Conservation (phyloP, 2,329 filamentous ascomycete species). For the Monosporascus sp. region DNA sequence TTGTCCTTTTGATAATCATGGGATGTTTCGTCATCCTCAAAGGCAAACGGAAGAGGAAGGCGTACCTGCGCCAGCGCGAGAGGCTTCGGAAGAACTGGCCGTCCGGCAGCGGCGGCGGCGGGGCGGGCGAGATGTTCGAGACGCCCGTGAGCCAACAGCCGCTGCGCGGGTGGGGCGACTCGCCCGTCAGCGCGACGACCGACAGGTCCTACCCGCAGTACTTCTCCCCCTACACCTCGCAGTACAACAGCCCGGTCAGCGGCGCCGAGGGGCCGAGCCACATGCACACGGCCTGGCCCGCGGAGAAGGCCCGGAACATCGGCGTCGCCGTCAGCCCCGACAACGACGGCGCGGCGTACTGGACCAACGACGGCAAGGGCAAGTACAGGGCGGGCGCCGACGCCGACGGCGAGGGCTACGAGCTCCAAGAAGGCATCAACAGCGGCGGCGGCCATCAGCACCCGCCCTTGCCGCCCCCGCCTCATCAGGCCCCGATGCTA, state of each 20-base stretch:
- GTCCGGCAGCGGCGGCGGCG: slow-evolving; percentile 13
- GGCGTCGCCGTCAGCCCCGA: slow-evolving; percentile 40
- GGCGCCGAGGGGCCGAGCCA: slow-evolving; percentile 29
- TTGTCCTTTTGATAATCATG: slow-evolving; percentile 39
- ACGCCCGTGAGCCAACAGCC: slow-evolving; percentile 52
- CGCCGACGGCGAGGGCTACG: slow-evolving; percentile 36
- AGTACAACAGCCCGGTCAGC: slow-evolving; percentile 54
- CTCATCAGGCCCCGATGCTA: slow-evolving; percentile 35
- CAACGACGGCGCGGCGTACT: slow-evolving; percentile 21
- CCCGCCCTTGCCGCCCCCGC: slow-evolving; percentile 13
- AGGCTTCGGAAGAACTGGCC: slow-evolving; percentile 40
- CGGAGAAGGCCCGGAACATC: slow-evolving; percentile 30
- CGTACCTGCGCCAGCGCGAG: slow-evolving; percentile 44
- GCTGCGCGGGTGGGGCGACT: slow-evolving; percentile 49
- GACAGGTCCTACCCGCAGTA: slow-evolving; percentile 40
- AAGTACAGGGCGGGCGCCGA: slow-evolving; percentile 24
- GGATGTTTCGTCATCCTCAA: slow-evolving; percentile 52
- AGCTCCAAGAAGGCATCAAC: slow-evolving; percentile 42
- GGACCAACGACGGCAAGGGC: slow-evolving; percentile 32
- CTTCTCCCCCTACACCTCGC: slow-evolving; percentile 55
- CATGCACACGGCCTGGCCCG: slow-evolving; percentile 33
- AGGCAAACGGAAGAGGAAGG: slow-evolving; percentile 50
- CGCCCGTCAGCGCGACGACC: slow-evolving; percentile 39
- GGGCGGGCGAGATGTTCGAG: slow-evolving; percentile 39
- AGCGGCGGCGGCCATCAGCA: slow-evolving; percentile 22